Evolutionary conservation across 805 yeast genomes (phyloP), one percentile per base, ranked within the genome.

Genomic region (Kuraishia molischiana): DNA sequence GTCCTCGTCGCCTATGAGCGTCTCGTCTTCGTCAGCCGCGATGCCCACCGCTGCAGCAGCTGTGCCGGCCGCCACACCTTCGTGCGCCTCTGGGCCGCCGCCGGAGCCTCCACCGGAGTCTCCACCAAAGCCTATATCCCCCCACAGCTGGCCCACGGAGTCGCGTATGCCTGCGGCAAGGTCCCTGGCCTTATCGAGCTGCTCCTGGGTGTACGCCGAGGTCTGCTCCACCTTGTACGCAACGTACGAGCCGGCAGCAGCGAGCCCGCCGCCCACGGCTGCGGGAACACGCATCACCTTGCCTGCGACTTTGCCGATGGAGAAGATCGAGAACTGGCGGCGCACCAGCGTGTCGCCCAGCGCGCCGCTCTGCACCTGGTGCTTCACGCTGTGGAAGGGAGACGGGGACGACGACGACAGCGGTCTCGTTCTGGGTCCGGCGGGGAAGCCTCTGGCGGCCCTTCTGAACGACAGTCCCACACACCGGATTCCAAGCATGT

Each of bases 161-260:
- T 76, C 82, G 35, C 69, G 59, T 20, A 72, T 54, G 20, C 70
- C 73, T 28, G 71, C 72, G 0, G 85, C 74, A 32, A 76, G 56
- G 39, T 81, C 95, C 38, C 74, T 74, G 19, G 80, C 64, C 41
- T 75, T 66, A 6, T 67, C 65, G 32, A 90, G 48, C 51, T 76
- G 75, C 42, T 83, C 95, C 38, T 67, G 67, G 1, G 95, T 75
- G 48, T 72, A 85, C 29, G 56, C 66, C 0, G 85, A 69, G 1
- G 95, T 95, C 57, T 90, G 94, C 38, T 87, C 94, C 8, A 89
- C 83, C 56, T 92, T 90, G 57, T 89, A 89, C 15, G 89, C 86
- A 35, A 90, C 79, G 53, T 87, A 92, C 2, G 95, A 81, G 0
- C 95, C 95, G 5, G 95, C 95, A 9, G 97, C 97, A 2, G 95